Evolutionary conservation across 2,329 filamentous ascomycete species (phyloP).

Genomic region (Rhynchosporium graminicola): DNA sequence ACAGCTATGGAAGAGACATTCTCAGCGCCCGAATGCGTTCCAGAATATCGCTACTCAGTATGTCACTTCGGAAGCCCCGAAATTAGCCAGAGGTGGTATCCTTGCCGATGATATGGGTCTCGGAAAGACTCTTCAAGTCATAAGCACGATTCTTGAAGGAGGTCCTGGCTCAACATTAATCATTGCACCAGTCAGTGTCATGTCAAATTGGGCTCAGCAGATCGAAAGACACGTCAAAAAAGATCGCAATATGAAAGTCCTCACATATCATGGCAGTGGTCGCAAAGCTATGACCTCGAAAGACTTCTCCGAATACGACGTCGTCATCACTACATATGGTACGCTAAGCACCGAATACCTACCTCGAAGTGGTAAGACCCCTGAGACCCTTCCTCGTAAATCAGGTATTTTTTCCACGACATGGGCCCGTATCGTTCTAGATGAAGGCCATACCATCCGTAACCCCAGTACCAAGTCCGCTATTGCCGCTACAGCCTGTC

Average conservation of each 20-base stretch:
- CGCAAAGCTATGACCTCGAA: constrained; percentile 54
- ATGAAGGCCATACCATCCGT: constrained; percentile 81
- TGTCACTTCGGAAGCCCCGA: constrained; percentile 56
- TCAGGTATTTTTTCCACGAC: constrained; percentile 61
- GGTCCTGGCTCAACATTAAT: constrained; percentile 70
- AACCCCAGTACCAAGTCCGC: constrained; percentile 75
- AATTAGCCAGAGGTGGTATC: constrained; percentile 76
- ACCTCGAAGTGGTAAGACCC: constrained; percentile 46
- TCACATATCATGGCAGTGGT: constrained; percentile 71
- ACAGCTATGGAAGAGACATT: constrained; percentile 72
- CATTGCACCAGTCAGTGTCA: constrained; percentile 78
- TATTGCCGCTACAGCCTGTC: constrained; percentile 64
- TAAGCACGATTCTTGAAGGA: constrained; percentile 69
- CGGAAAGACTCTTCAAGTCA: constrained; percentile 85
- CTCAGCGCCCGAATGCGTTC: constrained; percentile 48
- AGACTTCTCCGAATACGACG: constrained; percentile 66
- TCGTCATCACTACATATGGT: constrained; percentile 84
- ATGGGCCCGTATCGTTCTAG: constrained; percentile 79
- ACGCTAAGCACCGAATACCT: constrained; percentile 69
- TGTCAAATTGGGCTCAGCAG: constrained; percentile 88
- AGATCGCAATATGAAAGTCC: constrained; percentile 63
- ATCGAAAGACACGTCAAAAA: constrained; percentile 69
- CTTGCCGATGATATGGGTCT: constrained; percentile 94
- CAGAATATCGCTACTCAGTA: constrained; percentile 74
- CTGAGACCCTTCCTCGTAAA: constrained; percentile 44